Evolutionary conservation across 331 rosid genomes (phyloP).

Genomic region (Pyrus hybrid): DNA sequence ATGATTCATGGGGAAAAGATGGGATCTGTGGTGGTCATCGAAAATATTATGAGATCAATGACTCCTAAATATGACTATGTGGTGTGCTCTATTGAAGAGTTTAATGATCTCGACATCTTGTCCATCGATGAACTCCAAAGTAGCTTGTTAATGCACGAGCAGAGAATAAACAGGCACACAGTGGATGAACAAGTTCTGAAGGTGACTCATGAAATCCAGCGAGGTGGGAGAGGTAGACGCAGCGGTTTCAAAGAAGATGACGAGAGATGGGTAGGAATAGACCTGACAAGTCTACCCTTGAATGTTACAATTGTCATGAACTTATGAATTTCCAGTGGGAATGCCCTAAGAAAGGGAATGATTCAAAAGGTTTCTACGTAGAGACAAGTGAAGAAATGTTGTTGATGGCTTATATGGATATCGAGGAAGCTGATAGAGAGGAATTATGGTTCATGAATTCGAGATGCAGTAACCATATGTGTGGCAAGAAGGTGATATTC

Average conservation of each 20-base stretch:
- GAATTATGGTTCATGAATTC: neutral
- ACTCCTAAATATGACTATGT: too few species aligned
- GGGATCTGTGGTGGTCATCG: neutral
- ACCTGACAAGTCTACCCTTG: neutral
- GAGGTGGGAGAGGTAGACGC: neutral
- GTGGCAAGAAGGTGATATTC: neutral
- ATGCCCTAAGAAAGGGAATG: neutral
- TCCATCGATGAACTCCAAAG: neutral
- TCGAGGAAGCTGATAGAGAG: neutral
- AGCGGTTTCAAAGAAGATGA: neutral
- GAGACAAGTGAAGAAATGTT: neutral
- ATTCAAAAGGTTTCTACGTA: neutral
- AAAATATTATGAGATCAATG: too few species aligned
- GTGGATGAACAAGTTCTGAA: too few species aligned
- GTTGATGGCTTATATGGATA: neutral
- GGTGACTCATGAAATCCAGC: neutral
- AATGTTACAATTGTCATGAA: too few species aligned
- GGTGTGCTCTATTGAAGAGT: too few species aligned
- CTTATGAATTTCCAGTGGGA: neutral
- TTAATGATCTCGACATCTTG: neutral
- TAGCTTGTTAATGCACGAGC: neutral
- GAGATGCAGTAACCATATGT: neutral
- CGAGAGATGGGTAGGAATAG: neutral
- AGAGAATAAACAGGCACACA: neutral
- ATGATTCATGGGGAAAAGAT: neutral